Conservation (phyloP, 768 basidiomycete genomes). For the Amanita rimosa region DNA sequence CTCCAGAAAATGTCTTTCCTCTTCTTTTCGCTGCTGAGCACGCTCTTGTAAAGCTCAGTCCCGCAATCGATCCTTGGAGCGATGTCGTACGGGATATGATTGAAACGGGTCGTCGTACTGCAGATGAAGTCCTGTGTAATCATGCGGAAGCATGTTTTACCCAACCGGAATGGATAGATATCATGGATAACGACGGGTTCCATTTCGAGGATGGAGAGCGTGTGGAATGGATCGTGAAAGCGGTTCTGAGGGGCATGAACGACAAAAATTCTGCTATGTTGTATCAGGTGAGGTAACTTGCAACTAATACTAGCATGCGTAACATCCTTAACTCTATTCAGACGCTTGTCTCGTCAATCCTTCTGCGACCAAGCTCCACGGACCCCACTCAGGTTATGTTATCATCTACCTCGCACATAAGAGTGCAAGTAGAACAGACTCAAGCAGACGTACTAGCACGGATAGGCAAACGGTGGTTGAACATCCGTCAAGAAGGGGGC, state of each 20-base stretch:
- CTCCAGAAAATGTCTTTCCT: slow-evolving; percentile 53
- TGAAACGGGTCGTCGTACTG: slow-evolving; percentile 40
- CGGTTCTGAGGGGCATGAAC: slow-evolving; percentile 47
- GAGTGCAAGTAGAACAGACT: slow-evolving; percentile 64
- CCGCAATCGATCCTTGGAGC: slow-evolving; percentile 63
- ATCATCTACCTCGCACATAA: slow-evolving; percentile 55
- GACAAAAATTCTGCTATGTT: slow-evolving; percentile 54
- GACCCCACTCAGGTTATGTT: slow-evolving; percentile 53
- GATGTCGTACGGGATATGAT: slow-evolving; percentile 61
- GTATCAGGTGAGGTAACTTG: slow-evolving; percentile 52
- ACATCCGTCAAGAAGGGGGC: slow-evolving; percentile 62
- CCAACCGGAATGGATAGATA: slow-evolving; percentile 57
- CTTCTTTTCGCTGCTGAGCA: slow-evolving; percentile 58
- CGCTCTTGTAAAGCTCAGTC: slow-evolving; percentile 41
- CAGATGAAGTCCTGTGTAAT: slow-evolving; percentile 51
- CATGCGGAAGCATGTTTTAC: slow-evolving; percentile 58
- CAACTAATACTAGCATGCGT: background rate
- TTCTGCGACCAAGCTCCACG: slow-evolving; percentile 55
- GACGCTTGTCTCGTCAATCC: slow-evolving; percentile 63
- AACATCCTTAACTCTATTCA: slow-evolving; percentile 15
- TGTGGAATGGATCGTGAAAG: slow-evolving; percentile 66
- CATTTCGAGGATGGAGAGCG: slow-evolving; percentile 71
- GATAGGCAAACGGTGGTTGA: slow-evolving; percentile 71
- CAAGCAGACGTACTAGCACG: slow-evolving; percentile 57
- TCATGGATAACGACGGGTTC: slow-evolving; percentile 65